Base-by-base conservation (phyloP, 163 green algal genomes). In the Scenedesmus sp. region DNA sequence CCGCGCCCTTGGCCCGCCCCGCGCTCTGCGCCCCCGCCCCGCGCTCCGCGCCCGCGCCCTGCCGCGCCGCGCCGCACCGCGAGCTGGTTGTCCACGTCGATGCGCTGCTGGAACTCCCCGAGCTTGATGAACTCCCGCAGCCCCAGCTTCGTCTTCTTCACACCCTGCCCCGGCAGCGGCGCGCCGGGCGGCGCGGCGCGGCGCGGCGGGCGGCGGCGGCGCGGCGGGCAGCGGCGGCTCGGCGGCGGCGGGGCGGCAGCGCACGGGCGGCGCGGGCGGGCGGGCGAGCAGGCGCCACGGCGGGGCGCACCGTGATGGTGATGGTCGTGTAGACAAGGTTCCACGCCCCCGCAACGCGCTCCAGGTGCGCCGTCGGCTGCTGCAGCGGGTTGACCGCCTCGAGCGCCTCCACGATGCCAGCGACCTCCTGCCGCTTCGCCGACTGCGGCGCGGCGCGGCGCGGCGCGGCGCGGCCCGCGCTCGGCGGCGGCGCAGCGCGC, bases 301-400 rank as follows among this genome's bases (percentile, higher is more conserved):
- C 9, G 3, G 3, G 0, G 4, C 84, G 6, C 62, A 90, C 89
- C 60, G 82, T 90, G 70, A 97, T 96, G 44, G 74, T 86, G 60
- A 97, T 94, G 26, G 92, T 96, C 11, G 84, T 93, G 83, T 92
- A 96, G 15, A 96, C 77, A 53, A 97, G 83, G 24, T 54, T 64
- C 92, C 92, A 97, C 7, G 85, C 74, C 0, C 92, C 92, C 2
- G 75, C 66, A 0, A 94, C 76, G 17, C 81, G 28, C 2, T 87
- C 54, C 47, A 92, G 50, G 64, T 89, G 47, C 26, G 82, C 24
- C 3, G 80, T 87, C 22, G 88, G 87, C 7, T 77, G 60, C 5
- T 67, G 47, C 22, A 86, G 54, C 1, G 84, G 77, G 63, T 91
- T 92, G 47, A 75, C n/a, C 11, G 83, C 80, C 75, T 94, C 90